phyloP scores from a whole-genome alignment of 1,284 basidiomycete genomes.

The Fomitopsis schrenkii region DNA sequence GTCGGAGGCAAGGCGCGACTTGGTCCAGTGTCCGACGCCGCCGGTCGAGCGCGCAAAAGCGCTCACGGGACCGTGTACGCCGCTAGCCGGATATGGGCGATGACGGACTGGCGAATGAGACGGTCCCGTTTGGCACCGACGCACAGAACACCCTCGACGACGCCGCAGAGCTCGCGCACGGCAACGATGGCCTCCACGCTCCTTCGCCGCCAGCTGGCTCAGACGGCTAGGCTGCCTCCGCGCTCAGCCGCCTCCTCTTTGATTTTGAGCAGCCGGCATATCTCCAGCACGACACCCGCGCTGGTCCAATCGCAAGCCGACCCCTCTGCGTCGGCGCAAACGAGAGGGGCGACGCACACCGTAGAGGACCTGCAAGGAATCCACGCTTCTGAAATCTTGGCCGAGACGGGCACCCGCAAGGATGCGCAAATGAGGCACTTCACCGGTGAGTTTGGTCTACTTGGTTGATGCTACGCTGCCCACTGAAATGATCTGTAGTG shows the following conservation, averaged over 20 bases:
- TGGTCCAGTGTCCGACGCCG: neutral
- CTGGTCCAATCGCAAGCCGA: conserved; percentile 20
- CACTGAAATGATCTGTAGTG: conserved; percentile 41
- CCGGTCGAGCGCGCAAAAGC: neutral
- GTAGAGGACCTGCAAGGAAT: conserved; percentile 80
- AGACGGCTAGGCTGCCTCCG: conserved; percentile 22
- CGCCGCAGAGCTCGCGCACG: conserved; percentile 19
- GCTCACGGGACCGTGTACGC: conserved; percentile 22
- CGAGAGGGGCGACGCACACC: conserved; percentile 47
- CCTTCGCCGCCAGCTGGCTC: conserved; percentile 41
- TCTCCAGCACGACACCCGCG: conserved; percentile 19
- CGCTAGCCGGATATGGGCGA: conserved; percentile 14
- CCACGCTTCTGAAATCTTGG: conserved; percentile 73
- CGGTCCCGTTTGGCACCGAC: conserved; percentile 28
- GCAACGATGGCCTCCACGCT: conserved; percentile 50
- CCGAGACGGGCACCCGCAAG: conserved; percentile 67
- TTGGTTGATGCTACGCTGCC: conserved; percentile 3
- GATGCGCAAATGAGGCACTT: conserved; percentile 91
- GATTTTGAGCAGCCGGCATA: conserved; percentile 17
- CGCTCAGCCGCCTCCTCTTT: conserved; percentile 23
- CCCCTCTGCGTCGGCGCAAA: conserved; percentile 18
- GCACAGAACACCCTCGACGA: conserved; percentile 22
- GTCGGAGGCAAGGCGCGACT: neutral
- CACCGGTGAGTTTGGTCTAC: conserved; percentile 57
- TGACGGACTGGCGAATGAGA: conserved; percentile 24